phyloP scores from a whole-genome alignment of 257 asterid species.

The Nicotiana benthamiana region DNA sequence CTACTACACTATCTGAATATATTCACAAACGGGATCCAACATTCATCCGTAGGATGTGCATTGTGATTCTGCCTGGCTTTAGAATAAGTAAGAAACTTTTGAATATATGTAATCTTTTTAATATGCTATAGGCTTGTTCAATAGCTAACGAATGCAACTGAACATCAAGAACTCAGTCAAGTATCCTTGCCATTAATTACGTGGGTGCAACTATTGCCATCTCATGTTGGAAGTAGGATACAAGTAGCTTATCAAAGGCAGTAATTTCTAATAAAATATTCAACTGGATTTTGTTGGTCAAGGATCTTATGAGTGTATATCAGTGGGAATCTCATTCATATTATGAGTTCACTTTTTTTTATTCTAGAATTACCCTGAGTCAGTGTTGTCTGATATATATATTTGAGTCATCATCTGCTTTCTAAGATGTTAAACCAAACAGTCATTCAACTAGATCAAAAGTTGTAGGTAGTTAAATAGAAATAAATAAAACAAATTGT shows the following conservation, averaged over 20 bases:
- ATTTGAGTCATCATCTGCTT: background rate
- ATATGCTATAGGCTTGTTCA: slow-evolving; percentile 77
- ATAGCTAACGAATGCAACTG: slow-evolving; percentile 39
- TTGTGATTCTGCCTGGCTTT: slow-evolving; percentile 6
- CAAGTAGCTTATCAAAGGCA: slow-evolving; percentile 9
- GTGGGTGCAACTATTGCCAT: slow-evolving; percentile 95
- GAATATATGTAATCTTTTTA: slow-evolving; percentile 11
- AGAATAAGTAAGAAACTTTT: slow-evolving; percentile 14
- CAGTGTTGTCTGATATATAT: background rate
- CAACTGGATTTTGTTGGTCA: background rate
- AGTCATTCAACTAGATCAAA: no score
- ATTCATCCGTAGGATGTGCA: slow-evolving; percentile 51
- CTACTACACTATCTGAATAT: background rate
- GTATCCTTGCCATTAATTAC: slow-evolving; percentile 66
- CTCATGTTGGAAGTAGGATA: slow-evolving; percentile 53
- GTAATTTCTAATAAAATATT: background rate
- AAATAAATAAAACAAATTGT: no score
- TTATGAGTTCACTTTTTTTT: background rate
- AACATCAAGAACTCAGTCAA: slow-evolving; percentile 31
- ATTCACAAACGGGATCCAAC: slow-evolving; percentile 85
- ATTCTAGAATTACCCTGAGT: background rate
- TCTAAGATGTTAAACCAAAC: background rate
- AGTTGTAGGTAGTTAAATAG: no score
- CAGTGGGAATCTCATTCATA: background rate
- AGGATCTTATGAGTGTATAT: background rate